Percentiles rank a stretch among this genome's conserved stretches.
Evolutionary conservation across 2,329 filamentous ascomycete species (phyloP).

Genomic region (Aspergillus sp.): DNA sequence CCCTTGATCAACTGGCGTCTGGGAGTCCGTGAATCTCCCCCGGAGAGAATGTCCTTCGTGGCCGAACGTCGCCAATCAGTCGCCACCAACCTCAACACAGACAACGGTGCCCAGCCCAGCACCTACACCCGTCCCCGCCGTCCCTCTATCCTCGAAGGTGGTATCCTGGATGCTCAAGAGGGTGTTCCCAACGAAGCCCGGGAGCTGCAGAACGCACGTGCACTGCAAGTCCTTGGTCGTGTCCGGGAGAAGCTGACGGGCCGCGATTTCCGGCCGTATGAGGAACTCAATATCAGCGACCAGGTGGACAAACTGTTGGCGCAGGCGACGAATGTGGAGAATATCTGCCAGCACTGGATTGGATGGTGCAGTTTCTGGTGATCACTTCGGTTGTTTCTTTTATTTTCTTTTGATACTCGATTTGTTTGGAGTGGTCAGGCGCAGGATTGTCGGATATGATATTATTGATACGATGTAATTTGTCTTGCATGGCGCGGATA

Average conservation of each 20-base stretch:
- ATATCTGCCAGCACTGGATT: slow-evolving; percentile 97
- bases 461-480: slow-evolving; percentile 21
- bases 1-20: slow-evolving; percentile 97
- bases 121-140: slow-evolving; percentile 61
- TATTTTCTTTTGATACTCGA: slow-evolving; percentile 1
- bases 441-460: slow-evolving; percentile 14
- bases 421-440: slow-evolving; percentile 18
- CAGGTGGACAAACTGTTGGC: slow-evolving; percentile 94
- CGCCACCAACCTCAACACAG: slow-evolving; percentile 44
- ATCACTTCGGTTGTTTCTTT: slow-evolving; percentile 6
- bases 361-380: slow-evolving; percentile 99
- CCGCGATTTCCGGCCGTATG: slow-evolving; percentile 76
- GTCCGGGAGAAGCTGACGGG: slow-evolving; percentile 96
- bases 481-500: slow-evolving; percentile 16
- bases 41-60: slow-evolving; percentile 53
- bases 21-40: slow-evolving; percentile 51
- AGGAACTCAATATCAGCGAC: slow-evolving; percentile 75
- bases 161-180: slow-evolving; percentile 38
- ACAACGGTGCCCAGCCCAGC: slow-evolving; percentile 53
- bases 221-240: slow-evolving; percentile 80
- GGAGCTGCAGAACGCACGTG: slow-evolving; percentile 88
- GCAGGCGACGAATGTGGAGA: slow-evolving; percentile 94
- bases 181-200: slow-evolving; percentile 39
- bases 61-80: slow-evolving; percentile 56
- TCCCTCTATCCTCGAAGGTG: slow-evolving; percentile 61